Percentiles rank a stretch among this genome's conserved stretches.
Conservation (phyloP, 2,329 filamentous ascomycete species). For the Emmonsia crescens region DNA sequence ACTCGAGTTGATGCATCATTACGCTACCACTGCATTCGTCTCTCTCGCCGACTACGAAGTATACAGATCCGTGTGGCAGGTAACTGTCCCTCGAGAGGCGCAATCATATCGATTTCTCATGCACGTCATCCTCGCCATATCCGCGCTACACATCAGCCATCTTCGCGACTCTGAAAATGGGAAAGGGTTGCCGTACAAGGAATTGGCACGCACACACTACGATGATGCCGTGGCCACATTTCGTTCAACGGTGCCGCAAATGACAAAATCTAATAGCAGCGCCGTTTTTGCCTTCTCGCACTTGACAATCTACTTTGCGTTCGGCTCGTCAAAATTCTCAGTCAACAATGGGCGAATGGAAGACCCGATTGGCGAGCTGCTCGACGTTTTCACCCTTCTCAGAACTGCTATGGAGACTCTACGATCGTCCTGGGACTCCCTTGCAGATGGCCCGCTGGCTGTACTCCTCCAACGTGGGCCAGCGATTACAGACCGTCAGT, state of each 20-base stretch:
- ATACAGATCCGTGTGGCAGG: constrained; percentile 12
- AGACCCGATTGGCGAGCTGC: constrained; percentile 9
- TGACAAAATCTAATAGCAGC: constrained; percentile 6
- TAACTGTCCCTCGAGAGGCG: constrained; percentile 10
- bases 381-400: constrained; percentile 9
- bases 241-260: constrained; percentile 1
- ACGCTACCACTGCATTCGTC: constrained; percentile 7
- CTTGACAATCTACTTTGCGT: constrained; percentile 12
- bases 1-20: constrained; percentile 12
- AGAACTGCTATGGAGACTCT: constrained; percentile 9
- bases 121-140: constrained; percentile 17
- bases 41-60: constrained; percentile 10
- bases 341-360: neutral
- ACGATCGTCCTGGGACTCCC: constrained; percentile 5
- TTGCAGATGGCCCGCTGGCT: constrained; percentile 7
- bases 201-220: constrained; percentile 10
- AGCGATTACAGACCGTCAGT: constrained; percentile 9
- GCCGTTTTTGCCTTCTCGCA: constrained; percentile 13
- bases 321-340: constrained; percentile 9
- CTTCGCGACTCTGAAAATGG: neutral
- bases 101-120: constrained; percentile 16
- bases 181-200: constrained; percentile 4
- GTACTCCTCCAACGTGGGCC: constrained; percentile 12
- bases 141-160: constrained; percentile 17
- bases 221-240: constrained; percentile 8